Base-by-base conservation (phyloP, 352 stramenopile species). In the Thraustotheca clavata region DNA sequence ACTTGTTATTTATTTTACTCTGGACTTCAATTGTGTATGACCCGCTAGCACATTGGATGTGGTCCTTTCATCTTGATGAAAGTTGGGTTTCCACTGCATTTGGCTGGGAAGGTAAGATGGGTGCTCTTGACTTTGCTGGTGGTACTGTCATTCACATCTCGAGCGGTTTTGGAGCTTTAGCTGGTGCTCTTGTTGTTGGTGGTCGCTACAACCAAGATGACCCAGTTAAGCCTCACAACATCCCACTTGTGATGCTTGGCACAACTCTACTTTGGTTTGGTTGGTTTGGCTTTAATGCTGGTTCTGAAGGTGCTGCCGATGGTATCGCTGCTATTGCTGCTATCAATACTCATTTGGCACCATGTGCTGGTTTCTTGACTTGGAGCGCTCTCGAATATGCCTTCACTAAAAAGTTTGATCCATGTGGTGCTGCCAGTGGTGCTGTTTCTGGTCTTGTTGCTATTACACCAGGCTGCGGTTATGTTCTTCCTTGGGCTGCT, bases 251-350 rank as follows among this genome's bases (percentile, higher is more conserved):
- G 18, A 92, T 94, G 76, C 88, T 91, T 32, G 85, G 85, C 43
- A 67, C 68, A 8, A 87, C 75, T 9, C 49, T 91, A 26, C 71
- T 94, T 38, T 94, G 85, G 85, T 89, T 89, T 41, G 85, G 85
- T n/a, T 94, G 85, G 83, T 91, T 89, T 49, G 83, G 85, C 31
- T 94, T 94, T 67, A 91, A 91, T 60, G 80, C 75, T 24, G 83
- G 83, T 33, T 89, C 80, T 6, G 63, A 77, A n/a, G 74, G 70
- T 36, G 76, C 73, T 1, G 80, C 81, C 0, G 79, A 89, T 49
- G 73, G 74, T 8, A 79, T 90, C 54, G 83, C 85, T 7, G 78
- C 78, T 2, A 79, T 75, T 14, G 83, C 81, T 40, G 80, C 72
- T 8, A 76, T 94, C 60, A 90, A 89, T 74, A 90, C 80, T 11